Base-by-base conservation (phyloP, 805 yeast genomes). In the Tetrapisispora namnaoensis region DNA sequence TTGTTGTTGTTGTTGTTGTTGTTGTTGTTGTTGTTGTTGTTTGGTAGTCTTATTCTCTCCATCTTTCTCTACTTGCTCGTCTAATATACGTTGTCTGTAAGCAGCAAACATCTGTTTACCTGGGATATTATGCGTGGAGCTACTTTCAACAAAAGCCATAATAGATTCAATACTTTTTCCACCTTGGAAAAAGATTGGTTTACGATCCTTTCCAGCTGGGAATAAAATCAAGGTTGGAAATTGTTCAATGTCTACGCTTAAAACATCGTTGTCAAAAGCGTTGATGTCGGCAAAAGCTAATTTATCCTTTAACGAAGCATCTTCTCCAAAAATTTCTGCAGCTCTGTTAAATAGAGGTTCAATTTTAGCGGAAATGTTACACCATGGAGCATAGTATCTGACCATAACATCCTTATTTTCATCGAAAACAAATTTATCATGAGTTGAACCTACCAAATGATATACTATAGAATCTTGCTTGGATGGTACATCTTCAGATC, bases 351-450 rank as follows among this genome's bases (percentile, higher is more conserved):
- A 91, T 51, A 74, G 76, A 64, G 96, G 97, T 49, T 93, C 93
- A 68, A 90, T 76, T 70, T 78, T 85, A 76, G 88, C 87, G 75
- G 96, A 89, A 76, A 88, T 96, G 43, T 96, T 95, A 75, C 96
- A 90, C 96, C 96, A 89, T 72, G 96, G 95, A 48, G 97, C 97
- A 65, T 86, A 91, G 71, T 90, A 91, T 72, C 87, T 86, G 49
- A 91, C 95, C 49, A 90, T 68, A 40, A 85, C 82, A 64, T 84
- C 91, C 70, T 82, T 83, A 28, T 54, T 63, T 49, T 63, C 62
- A 60, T 82, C 83, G 22, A 67, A 67, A 47, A 86, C 76, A 53
- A 87, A 71, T 37, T 75, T 77, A 45, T 85, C 83, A 70, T 87
- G 93, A 65, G 82, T 87, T 71, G 81, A 79, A 58, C 89, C 95